Evolutionary conservation across 108 stramenopile species (phyloP).

Genomic region (Nitzschia inconspicua): DNA sequence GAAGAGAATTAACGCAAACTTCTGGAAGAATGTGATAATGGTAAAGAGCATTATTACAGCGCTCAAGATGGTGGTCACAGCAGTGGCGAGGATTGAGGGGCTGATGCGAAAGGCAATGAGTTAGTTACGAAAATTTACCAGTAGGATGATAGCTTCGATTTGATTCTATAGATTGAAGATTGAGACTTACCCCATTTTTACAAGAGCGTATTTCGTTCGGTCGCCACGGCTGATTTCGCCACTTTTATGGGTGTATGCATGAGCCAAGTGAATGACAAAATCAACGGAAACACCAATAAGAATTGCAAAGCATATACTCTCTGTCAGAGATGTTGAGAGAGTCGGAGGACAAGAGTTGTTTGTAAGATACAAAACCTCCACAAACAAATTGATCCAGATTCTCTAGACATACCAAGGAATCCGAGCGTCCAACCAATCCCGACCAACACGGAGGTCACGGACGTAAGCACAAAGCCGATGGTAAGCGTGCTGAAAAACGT

Average conservation of each 20-base stretch:
- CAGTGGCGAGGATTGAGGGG: conserved; percentile 46
- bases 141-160: no score
- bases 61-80: conserved; percentile 33
- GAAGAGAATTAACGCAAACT: conserved; percentile 48
- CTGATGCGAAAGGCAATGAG: no score
- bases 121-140: no score
- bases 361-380: background rate
- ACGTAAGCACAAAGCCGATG: conserved; percentile 40
- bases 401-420: no score
- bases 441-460: conserved; percentile 45
- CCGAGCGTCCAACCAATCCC: conserved; percentile 48
- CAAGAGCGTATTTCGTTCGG: conserved; percentile 36
- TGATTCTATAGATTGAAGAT: no score
- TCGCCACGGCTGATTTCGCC: conserved; percentile 23
- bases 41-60: conserved; percentile 45
- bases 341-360: no score
- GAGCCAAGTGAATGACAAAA: conserved; percentile 55
- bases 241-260: conserved; percentile 35
- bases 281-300: conserved; percentile 47
- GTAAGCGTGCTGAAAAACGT: conserved; percentile 35
- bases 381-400: no score
- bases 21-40: conserved; percentile 30
- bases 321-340: no score
- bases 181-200: conserved; percentile 54
- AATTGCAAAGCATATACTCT: conserved; percentile 51